Conservation (phyloP, 345 rosid species). For the Conringia planisiliqua region DNA sequence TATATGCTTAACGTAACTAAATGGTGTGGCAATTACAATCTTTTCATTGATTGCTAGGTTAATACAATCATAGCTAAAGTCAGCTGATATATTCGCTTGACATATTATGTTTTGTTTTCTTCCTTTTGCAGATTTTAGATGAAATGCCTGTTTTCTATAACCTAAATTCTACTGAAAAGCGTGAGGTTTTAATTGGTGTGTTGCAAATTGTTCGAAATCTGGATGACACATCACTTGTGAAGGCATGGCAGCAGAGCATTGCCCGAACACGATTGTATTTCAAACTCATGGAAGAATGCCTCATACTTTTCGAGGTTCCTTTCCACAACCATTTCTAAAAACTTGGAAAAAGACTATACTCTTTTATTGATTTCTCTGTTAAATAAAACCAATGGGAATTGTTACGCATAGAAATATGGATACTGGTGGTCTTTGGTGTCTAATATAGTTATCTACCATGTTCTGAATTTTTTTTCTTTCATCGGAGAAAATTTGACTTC, state of each 20-base stretch:
- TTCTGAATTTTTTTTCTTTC: background rate
- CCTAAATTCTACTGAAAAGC: conserved; percentile 90
- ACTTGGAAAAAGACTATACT: conserved; percentile 1
- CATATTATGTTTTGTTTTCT: conserved; percentile 22
- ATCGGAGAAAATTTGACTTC: background rate
- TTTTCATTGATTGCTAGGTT: background rate
- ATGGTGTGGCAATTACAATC: conserved; percentile 4
- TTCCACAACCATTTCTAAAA: conserved; percentile 14
- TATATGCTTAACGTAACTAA: background rate
- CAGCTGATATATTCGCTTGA: conserved; percentile 6
- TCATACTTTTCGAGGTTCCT: conserved; percentile 87
- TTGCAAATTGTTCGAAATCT: conserved; percentile 93
- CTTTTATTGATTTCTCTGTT: background rate
- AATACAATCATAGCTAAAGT: background rate
- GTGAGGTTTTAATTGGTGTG: conserved; percentile 87
- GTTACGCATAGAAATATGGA: background rate
- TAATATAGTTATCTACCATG: conserved; percentile 1
- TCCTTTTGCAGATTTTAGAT: conserved; percentile 80
- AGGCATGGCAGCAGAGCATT: conserved; percentile 99
- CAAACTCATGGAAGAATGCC: conserved; percentile 97
- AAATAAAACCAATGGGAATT: conserved; percentile 5
- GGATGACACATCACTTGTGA: conserved; percentile 85
- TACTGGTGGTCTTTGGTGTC: conserved; percentile 2
- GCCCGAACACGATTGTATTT: conserved; percentile 96
- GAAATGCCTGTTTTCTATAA: conserved; percentile 99